These are phyloP conservation scores for Abelmoschus esculentus DNA, from an alignment of 345 rosid species.

Conservation along the genomic window DNA sequence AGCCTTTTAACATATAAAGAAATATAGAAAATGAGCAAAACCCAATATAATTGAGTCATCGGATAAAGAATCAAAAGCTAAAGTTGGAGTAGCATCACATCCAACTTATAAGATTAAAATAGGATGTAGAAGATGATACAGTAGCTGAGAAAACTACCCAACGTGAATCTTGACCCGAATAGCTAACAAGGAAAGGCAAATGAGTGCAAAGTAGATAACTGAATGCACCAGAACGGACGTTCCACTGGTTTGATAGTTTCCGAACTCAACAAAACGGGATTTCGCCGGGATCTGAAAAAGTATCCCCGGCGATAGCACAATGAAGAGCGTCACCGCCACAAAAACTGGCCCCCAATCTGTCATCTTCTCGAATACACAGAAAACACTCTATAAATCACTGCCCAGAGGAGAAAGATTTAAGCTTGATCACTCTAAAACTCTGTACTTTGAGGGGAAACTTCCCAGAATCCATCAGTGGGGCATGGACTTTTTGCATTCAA, in stretches of 20 bases:
- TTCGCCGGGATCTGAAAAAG: slow-evolving; percentile 73
- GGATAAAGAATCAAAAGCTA: too few species aligned
- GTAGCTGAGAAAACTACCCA: slow-evolving; percentile 16
- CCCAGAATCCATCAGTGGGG: not conserved
- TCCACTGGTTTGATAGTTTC: slow-evolving; percentile 85
- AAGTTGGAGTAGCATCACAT: too few species aligned
- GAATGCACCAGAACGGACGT: slow-evolving; percentile 72
- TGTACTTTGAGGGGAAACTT: slow-evolving; percentile 1
- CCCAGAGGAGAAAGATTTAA: not conserved
- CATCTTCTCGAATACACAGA: slow-evolving; percentile 26
- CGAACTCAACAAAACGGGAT: slow-evolving; percentile 51
- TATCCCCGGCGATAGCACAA: slow-evolving; percentile 73
- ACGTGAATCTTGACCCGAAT: slow-evolving; percentile 61
- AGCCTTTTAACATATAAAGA: too few species aligned
- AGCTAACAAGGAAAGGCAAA: slow-evolving; percentile 77
- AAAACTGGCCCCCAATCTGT: slow-evolving; percentile 93
- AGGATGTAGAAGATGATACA: not conserved
- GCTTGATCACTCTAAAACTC: not conserved
- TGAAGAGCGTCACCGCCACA: slow-evolving; percentile 71
- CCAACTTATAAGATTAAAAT: not conserved
- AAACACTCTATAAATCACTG: not conserved
- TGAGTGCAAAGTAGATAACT: slow-evolving; percentile 56
- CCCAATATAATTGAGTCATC: too few species aligned
- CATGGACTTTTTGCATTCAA: not conserved
- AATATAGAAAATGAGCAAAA: too few species aligned